Evolutionary conservation across 495 filamentous ascomycete species (phyloP).

Genomic region (Mycothermus thermophilus): DNA sequence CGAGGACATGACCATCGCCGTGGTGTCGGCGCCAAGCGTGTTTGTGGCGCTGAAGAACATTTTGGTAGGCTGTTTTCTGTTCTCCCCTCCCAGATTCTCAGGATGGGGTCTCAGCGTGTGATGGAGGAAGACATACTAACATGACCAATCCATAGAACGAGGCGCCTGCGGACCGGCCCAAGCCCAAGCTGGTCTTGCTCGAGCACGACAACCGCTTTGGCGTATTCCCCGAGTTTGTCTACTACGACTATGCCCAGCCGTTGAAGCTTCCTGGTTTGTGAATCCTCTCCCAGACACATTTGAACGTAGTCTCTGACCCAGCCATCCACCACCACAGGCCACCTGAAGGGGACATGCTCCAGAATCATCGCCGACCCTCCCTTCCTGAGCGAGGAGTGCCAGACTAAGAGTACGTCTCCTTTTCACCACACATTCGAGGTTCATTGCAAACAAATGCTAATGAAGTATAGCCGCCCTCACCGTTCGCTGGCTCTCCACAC

Average conservation of each 20-base stretch:
- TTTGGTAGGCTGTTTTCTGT: slow-evolving; percentile 29
- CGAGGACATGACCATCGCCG: slow-evolving; percentile 41
- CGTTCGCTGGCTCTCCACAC: slow-evolving; percentile 44
- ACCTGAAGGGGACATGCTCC: slow-evolving; percentile 50
- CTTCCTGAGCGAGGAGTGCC: slow-evolving; percentile 66
- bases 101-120: neutral
- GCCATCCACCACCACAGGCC: slow-evolving; percentile 9
- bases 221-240: slow-evolving; percentile 54
- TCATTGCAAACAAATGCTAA: no score
- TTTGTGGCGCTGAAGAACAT: slow-evolving; percentile 63
- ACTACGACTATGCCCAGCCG: slow-evolving; percentile 59
- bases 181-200: slow-evolving; percentile 45
- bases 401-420: slow-evolving; percentile 49
- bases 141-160: slow-evolving; percentile 14
- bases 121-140: slow-evolving; percentile 3
- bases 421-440: no score
- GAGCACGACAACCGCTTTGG: slow-evolving; percentile 61
- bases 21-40: slow-evolving; percentile 62
- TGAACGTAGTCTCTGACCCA: neutral
- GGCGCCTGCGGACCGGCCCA: slow-evolving; percentile 19
- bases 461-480: slow-evolving; percentile 53
- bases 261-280: slow-evolving; percentile 43
- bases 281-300: neutral
- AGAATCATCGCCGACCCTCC: slow-evolving; percentile 63
- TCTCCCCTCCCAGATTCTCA: neutral